phyloP scores from a whole-genome alignment of 2,329 filamentous ascomycete genomes.

The Alternaria novae-zelandiae region DNA sequence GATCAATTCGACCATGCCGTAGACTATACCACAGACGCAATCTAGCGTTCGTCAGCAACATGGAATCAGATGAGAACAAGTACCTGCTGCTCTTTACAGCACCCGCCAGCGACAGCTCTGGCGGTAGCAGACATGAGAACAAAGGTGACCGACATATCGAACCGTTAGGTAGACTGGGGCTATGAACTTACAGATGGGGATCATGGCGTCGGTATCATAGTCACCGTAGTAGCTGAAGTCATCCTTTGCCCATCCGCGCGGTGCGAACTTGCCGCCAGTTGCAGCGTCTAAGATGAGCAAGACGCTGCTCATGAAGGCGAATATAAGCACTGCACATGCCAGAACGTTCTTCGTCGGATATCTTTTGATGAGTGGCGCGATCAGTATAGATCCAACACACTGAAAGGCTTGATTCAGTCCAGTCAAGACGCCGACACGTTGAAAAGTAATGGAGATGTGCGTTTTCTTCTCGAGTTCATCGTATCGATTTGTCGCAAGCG shows the following conservation, averaged over 20 bases:
- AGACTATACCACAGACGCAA: slow-evolving; percentile 35
- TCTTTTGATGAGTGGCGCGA: slow-evolving; percentile 58
- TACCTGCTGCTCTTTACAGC: neutral
- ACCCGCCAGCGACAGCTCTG: neutral
- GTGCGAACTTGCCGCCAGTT: slow-evolving; percentile 54
- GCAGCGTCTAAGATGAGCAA: slow-evolving; percentile 58
- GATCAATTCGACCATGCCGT: slow-evolving; percentile 61
- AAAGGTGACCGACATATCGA: too few species aligned
- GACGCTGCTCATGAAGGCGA: slow-evolving; percentile 56
- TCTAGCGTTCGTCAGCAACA: slow-evolving; percentile 20
- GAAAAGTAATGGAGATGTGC: slow-evolving; percentile 52
- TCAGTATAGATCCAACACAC: slow-evolving; percentile 59
- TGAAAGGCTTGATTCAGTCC: slow-evolving; percentile 60
- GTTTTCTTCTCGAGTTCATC: slow-evolving; percentile 51
- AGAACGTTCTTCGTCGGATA: slow-evolving; percentile 58
- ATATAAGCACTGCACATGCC: slow-evolving; percentile 53
- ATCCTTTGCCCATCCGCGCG: slow-evolving; percentile 43
- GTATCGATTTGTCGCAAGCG: slow-evolving; percentile 59
- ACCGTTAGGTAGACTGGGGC: neutral
- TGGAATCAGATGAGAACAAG: neutral
- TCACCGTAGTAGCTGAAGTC: slow-evolving; percentile 56
- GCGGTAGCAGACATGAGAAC: neutral
- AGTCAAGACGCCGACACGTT: slow-evolving; percentile 55
- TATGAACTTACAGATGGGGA: slow-evolving; percentile 52
- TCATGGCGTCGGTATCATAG: slow-evolving; percentile 59